Percentiles rank a stretch among this genome's conserved stretches.
These are phyloP conservation scores for Glaciozyma martinii DNA, from an alignment of 768 basidiomycete species.

Conservation along the genomic window DNA sequence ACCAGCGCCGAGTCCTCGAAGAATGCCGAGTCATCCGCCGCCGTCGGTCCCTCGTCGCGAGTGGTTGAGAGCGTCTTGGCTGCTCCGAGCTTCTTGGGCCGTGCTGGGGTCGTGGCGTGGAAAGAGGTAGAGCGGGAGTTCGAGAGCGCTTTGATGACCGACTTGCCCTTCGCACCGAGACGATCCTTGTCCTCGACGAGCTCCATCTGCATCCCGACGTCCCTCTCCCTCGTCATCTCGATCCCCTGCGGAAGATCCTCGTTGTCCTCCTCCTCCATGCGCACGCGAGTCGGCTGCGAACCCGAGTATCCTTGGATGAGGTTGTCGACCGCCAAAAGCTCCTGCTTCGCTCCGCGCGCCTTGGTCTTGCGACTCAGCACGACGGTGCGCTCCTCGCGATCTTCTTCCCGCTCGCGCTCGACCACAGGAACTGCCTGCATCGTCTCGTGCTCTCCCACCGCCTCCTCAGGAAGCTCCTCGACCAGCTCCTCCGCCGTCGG, in stretches of 20 bases:
- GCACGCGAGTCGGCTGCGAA: too few species aligned
- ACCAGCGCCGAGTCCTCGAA: neutral
- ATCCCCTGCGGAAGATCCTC: neutral
- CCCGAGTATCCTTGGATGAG: neutral
- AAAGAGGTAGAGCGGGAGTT: neutral
- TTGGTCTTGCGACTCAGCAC: neutral
- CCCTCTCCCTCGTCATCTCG: neutral
- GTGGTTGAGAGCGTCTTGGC: neutral
- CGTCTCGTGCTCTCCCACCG: neutral
- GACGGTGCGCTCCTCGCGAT: neutral
- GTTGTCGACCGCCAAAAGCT: neutral
- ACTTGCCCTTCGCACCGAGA: constrained; percentile 20
- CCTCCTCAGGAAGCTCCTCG: neutral
- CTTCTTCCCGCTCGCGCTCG: neutral
- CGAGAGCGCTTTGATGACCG: constrained; percentile 19
- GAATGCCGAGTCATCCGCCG: constrained; percentile 16
- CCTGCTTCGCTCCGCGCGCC: neutral
- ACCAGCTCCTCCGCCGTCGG: constrained; percentile 1
- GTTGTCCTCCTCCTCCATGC: neutral
- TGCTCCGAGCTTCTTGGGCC: neutral
- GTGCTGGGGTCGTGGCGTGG: too few species aligned
- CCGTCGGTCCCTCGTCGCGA: neutral
- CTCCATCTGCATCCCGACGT: constrained; percentile 10
- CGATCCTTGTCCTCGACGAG: constrained; percentile 12
- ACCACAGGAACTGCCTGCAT: neutral